Evolutionary conservation across 768 basidiomycete species (phyloP), one percentile per base, ranked within the genome.

Genomic region (Tylopilus vinaceipallidus): DNA sequence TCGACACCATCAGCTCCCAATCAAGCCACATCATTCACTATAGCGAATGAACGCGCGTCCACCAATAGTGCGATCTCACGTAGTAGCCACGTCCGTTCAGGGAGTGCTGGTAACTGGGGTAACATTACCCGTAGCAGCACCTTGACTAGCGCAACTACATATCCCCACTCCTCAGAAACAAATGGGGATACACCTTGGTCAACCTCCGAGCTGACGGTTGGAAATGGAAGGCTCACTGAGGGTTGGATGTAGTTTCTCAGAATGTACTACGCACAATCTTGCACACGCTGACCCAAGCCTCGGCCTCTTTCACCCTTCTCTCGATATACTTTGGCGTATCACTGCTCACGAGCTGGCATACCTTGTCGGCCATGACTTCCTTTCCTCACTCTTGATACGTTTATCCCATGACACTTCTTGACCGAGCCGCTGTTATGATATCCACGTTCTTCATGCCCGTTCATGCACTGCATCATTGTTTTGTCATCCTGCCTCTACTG

Each of bases 81-180:
- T 49, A 71, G 73, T 24, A 81, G 85, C 32, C 88, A 91, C 61
- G 80, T 81, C 51, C 83, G 88, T 53, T 81, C 86, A 37, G 88
- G 88, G 39, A 90, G 88, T 65, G 85, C 84, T 23, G 87, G 87
- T 27, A 90, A 88, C 63, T 90, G 88, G 88, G 84, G 75, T 36
- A 80, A 70, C 59, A 74, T 86, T 57, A 64, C 80, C 23, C 78
- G 83, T 42, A 77, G 73, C 63, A 78, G 70, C 60, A 76, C 75
- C 61, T 70, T 83, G 45, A 69, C 71, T 45, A 70, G 73, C 50
- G 72, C 74, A 32, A 70, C 73, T n/a, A 63, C 80, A 33, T 81
- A 80, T 57, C 74, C 81, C 12, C 78, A 80, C 49, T 74, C 77
- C 33, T 71, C 82, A 8, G 83, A 80, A 60, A 78, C 80, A 4